These are phyloP conservation scores for Lanmaoa rubissima DNA, from an alignment of 768 basidiomycete species.

Conservation along the genomic window DNA sequence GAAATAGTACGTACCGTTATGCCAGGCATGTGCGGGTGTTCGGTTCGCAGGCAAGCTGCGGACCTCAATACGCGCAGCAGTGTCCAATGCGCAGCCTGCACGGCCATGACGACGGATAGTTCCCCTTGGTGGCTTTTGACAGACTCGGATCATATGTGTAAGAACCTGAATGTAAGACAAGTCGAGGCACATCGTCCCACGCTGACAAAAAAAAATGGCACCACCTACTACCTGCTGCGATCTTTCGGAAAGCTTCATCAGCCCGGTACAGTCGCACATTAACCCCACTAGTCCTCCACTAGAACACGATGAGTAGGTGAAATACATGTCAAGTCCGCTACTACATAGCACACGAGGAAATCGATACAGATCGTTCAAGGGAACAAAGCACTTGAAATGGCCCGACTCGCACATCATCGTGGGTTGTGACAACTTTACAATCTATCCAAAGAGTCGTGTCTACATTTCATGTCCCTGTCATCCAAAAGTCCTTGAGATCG, in stretches of 20 bases:
- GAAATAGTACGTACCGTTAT: slow-evolving; percentile 1
- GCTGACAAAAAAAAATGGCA: no score
- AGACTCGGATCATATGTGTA: no score
- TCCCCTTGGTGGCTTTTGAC: background rate
- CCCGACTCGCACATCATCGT: background rate
- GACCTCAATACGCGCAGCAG: slow-evolving; percentile 5
- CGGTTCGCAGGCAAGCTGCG: slow-evolving; percentile 2
- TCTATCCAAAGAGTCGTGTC: background rate
- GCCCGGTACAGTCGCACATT: no score
- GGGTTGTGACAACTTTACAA: background rate
- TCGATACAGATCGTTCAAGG: background rate
- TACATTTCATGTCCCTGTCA: background rate
- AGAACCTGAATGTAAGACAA: no score
- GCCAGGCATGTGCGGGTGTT: background rate
- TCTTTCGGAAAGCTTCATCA: no score
- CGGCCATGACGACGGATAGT: background rate
- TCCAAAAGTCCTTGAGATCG: background rate
- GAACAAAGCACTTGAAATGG: background rate
- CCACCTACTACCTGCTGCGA: no score
- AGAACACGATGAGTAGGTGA: no score
- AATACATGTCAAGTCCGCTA: no score
- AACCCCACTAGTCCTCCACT: no score
- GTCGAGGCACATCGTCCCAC: background rate
- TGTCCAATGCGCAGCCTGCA: background rate
- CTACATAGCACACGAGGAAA: no score